Evolutionary conservation across 83 land plant species (phyloP).

Genomic region (Thuja plicata): DNA sequence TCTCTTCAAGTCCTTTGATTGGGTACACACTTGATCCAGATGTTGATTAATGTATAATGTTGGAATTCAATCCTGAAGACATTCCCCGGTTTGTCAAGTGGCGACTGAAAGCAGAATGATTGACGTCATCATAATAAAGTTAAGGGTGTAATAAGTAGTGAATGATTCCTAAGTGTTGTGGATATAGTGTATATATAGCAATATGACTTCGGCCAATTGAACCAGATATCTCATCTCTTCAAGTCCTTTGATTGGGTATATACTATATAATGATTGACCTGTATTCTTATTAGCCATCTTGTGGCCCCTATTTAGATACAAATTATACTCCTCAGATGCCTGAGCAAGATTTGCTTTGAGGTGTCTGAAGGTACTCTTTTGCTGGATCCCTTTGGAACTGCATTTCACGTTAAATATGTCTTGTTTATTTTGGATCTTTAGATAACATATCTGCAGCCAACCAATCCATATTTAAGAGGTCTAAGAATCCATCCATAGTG

Average conservation of each 20-base stretch:
- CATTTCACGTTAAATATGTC: neutral
- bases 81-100: neutral
- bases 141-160: neutral
- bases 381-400: neutral
- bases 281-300: neutral
- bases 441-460: neutral
- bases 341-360: neutral
- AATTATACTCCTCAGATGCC: neutral
- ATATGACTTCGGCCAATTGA: neutral
- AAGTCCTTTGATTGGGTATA: neutral
- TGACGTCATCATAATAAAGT: neutral
- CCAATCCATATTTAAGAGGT: neutral
- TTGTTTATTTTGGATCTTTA: neutral
- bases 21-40: neutral
- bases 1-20: too few species aligned
- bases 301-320: neutral
- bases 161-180: neutral
- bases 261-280: neutral
- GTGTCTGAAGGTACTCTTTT: neutral
- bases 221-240: neutral
- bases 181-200: neutral
- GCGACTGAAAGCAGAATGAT: neutral
- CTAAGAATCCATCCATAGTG: neutral
- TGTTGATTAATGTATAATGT: neutral
- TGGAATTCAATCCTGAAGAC: neutral